Evolutionary conservation across 2,329 filamentous ascomycete genomes (phyloP), one percentile per base, ranked within the genome.

Genomic region (Aureobasidium sp.): DNA sequence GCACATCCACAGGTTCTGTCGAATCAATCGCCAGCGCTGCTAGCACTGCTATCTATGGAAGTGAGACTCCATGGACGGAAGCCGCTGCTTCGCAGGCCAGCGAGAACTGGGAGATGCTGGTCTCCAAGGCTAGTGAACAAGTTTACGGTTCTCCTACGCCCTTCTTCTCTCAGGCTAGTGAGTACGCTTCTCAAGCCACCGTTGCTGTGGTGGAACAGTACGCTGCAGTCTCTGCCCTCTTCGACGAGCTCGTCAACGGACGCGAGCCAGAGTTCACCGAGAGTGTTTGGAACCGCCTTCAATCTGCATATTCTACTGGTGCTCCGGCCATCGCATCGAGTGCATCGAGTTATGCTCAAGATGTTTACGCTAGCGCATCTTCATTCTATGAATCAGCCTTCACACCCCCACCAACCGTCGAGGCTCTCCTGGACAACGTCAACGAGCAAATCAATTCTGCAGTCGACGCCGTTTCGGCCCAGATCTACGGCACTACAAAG

Each of bases 221-320:
- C 66, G 81, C 83, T 5, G 84, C 84, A 30, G 81, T 95, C 5
- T 85, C 86, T 70, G 83, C 82, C 13, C 81, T 94, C 2, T 81
- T 96, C 15, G 88, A 87, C 1, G 90, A 95, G 72, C 78, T 95
- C 1, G 79, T 96, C 15, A 76, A 81, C 44, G 91, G 89, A 59
- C 90, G 87, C 72, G 90, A 95, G 70, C 86, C 89, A 0, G 85
- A 86, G 15, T 95, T 91, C 68, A 91, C 87, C 0, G 89, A 95
- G 69, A 91, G 88, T 63, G 87, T 93, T 3, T 85, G 91, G 74
- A 84, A 79, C 58, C 83, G 88, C 57, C 80, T 96, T 13, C 83
- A 84, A 61, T 86, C 83, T 3, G 88, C 85, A 0, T 94, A 93
- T 69, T 83, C 85, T 29, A 89, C 86, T 0, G 87, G 85, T 1